Conservation (phyloP, 305 asterid genomes). For the Fraxinus albicans region DNA sequence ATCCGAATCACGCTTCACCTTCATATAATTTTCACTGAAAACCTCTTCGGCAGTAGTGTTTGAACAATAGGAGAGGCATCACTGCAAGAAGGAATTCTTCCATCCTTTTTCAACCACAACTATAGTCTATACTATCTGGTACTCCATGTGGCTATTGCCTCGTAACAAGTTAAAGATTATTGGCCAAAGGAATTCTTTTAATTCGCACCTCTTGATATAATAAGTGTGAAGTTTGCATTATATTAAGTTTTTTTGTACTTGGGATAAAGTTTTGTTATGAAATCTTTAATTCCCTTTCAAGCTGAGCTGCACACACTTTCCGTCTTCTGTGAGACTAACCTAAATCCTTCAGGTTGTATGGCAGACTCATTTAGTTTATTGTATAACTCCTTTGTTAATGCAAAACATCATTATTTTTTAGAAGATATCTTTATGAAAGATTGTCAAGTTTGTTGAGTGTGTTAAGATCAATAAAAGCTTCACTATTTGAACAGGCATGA, state of each 20-base stretch:
- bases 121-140: neutral
- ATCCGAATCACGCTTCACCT: neutral
- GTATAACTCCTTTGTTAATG: neutral
- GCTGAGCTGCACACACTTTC: neutral
- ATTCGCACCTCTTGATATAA: neutral
- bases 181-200: neutral
- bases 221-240: neutral
- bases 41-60: neutral
- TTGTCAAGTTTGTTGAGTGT: neutral
- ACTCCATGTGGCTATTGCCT: neutral
- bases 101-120: constrained; percentile 1
- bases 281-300: constrained; percentile 5
- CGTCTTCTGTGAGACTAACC: neutral
- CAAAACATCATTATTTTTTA: neutral
- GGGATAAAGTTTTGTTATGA: neutral
- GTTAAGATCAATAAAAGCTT: constrained; percentile 21
- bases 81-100: neutral
- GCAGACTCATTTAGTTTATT: neutral
- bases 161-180: neutral
- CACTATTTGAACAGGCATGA: constrained; percentile 75
- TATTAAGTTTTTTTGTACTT: neutral
- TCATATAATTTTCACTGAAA: neutral
- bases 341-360: neutral
- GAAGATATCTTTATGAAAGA: neutral
- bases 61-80: neutral